Evolutionary conservation across 148 eudicot species (phyloP).

Genomic region (Camellia japonica): DNA sequence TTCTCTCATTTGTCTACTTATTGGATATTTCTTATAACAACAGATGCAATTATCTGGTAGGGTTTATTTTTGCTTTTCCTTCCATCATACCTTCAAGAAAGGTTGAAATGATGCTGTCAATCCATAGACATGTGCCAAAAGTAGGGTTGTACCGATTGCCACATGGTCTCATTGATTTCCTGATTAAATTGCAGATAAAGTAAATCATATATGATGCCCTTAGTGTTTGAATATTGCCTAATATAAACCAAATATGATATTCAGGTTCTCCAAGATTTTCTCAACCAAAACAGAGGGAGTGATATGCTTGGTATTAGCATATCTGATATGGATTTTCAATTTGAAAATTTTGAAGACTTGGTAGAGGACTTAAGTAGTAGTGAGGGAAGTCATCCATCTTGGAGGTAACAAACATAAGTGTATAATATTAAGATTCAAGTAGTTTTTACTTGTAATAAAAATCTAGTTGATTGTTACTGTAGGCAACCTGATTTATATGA

Average conservation of each 20-base stretch:
- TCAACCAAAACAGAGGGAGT: constrained; percentile 56
- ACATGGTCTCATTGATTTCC: background rate
- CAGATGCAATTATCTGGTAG: background rate
- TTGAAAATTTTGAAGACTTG: constrained; percentile 55
- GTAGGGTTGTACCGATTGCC: background rate
- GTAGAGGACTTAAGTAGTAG: constrained; percentile 57
- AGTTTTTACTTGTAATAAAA: background rate
- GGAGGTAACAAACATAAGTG: constrained; percentile 47
- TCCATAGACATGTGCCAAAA: background rate
- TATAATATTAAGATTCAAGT: background rate
- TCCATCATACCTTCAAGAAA: background rate
- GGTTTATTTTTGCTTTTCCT: background rate
- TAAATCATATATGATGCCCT: background rate
- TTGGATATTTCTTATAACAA: background rate
- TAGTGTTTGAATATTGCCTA: background rate
- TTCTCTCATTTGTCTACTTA: constrained; percentile 5
- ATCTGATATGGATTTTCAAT: constrained; percentile 49
- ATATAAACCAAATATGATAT: constrained; percentile 16
- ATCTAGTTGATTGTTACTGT: constrained; percentile 13
- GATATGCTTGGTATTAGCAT: constrained; percentile 30
- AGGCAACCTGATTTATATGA: constrained; percentile 66
- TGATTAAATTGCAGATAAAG: background rate
- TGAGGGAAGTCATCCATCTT: constrained; percentile 46
- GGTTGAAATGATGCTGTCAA: background rate
- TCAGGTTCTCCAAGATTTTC: constrained; percentile 70